Base-by-base conservation (phyloP, 208 protist genomes). In the Tritrichomonas musculus region DNA sequence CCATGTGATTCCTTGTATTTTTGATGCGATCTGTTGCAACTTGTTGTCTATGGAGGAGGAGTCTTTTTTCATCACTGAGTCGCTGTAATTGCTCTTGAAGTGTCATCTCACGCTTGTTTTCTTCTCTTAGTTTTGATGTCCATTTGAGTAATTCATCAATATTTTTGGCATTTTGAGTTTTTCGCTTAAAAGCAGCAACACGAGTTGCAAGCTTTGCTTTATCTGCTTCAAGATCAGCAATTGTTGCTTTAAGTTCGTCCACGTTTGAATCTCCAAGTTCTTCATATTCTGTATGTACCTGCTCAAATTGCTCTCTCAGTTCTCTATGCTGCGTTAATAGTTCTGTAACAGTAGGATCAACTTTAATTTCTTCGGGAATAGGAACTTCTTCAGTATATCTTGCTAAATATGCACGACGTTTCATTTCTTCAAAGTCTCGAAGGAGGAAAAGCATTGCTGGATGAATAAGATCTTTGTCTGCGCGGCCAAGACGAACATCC, bases 401-500 rank as follows among this genome's bases (percentile, higher is more conserved):
- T 1, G 77, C 77, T 20, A 57, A 20, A 20, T 88, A 88, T 8
- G 77, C 77, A 39, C 77, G 77, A 1, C 41, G 33, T 47, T 88
- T 88, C 77, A 88, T 88, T 27, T 88, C 77, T 8, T 88, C 77
- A 13, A 88, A 53, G 47, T 88, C 77, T 4, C 30, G 41, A n/a
- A 88, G 77, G 0, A 88, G 30, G 47, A 27, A 88, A 27, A 88
- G 47, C 41, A 88, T 20, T n/a, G 77, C 77, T 14, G 77, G 77
- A 60, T 88, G 77, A 50, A 88, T 88, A 53, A 88, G 20, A 4
- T 44, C 47, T 57, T 44, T 44, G 77, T 88, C 77, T 27, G 39
- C 77, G 44, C 41, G 14, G 17, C 27, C 47, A 22, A 88, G 57
- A 39, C 47, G 44, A 49, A 44, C 41, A 57, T 88, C 77, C 77